Evolutionary conservation across 768 basidiomycete genomes (phyloP).

Genomic region (Suillus lakei): DNA sequence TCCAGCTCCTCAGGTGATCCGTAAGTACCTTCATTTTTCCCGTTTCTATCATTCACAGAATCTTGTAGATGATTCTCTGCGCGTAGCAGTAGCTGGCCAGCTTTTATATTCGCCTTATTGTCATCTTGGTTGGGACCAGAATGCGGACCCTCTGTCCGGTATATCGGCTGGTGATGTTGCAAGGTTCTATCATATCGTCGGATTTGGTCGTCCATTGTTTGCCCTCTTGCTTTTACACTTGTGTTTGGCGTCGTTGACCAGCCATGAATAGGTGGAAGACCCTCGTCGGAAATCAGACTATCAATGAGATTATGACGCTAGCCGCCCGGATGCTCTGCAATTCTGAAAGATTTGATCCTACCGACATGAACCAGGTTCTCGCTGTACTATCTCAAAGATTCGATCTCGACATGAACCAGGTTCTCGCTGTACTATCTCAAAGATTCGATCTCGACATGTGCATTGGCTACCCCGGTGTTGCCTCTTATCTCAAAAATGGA

Average conservation of each 20-base stretch:
- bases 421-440: slow-evolving; percentile 13
- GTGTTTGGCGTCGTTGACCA: too few relatives aligned
- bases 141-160: too few relatives aligned
- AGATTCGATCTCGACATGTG: slow-evolving; percentile 10
- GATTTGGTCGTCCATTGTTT: too few relatives aligned
- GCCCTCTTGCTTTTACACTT: too few relatives aligned
- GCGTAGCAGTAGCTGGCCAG: background rate
- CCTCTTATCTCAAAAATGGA: slow-evolving; percentile 4
- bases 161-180: too few relatives aligned
- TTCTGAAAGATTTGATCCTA: background rate
- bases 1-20: background rate
- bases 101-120: too few relatives aligned
- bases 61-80: slow-evolving; percentile 1
- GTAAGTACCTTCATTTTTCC: background rate
- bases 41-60: background rate
- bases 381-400: slow-evolving; percentile 16
- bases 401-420: background rate
- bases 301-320: background rate
- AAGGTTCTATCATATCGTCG: too few relatives aligned
- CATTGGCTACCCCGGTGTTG: slow-evolving; percentile 3
- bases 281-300: too few relatives aligned
- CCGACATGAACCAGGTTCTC: slow-evolving; percentile 2
- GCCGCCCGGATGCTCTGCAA: background rate
- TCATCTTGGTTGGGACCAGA: too few relatives aligned
- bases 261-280: background rate